Conservation (phyloP, 108 stramenopile species). For the Tribonema minus region DNA sequence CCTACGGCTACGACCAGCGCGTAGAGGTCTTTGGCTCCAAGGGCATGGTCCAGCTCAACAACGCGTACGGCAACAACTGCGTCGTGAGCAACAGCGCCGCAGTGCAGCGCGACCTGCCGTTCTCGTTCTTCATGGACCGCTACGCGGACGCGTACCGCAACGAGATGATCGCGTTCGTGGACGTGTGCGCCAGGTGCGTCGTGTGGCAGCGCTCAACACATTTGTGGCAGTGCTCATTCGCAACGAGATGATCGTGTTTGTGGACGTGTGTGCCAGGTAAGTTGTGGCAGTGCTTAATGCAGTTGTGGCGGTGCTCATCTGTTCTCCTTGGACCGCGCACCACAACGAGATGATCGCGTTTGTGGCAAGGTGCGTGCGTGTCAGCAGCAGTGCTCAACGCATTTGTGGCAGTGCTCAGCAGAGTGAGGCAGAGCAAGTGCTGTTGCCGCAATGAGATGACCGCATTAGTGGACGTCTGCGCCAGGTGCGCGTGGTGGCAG, state of each 20-base stretch:
- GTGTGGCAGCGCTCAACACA: too few species aligned
- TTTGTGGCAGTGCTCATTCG: too few species aligned
- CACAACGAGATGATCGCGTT: conserved; percentile 38
- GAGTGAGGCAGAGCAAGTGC: too few species aligned
- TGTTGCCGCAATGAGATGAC: conserved; percentile 37
- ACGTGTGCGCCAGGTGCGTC: conserved; percentile 32
- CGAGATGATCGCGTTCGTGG: conserved; percentile 40
- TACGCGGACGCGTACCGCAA: conserved; percentile 40
- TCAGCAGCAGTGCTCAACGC: too few species aligned
- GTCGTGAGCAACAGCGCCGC: conserved; percentile 1
- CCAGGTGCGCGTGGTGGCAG: too few species aligned
- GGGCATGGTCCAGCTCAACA: conserved; percentile 48
- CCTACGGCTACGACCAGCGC: conserved; percentile 50
- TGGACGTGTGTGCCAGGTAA: conserved; percentile 33
- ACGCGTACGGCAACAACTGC: conserved; percentile 31
- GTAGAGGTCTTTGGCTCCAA: conserved; percentile 44
- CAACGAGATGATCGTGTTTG: conserved; percentile 38
- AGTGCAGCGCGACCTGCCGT: conserved; percentile 20
- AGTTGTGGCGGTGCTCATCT: too few species aligned
- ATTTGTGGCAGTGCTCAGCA: too few species aligned
- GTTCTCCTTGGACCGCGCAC: too few species aligned
- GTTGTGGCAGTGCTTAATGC: too few species aligned
- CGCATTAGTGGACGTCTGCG: conserved; percentile 35
- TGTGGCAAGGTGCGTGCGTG: conserved; percentile 34
- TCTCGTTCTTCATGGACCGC: conserved; percentile 50